Evolutionary conservation across 2,329 filamentous ascomycete species (phyloP).

Genomic region (Beauveria sp.): DNA sequence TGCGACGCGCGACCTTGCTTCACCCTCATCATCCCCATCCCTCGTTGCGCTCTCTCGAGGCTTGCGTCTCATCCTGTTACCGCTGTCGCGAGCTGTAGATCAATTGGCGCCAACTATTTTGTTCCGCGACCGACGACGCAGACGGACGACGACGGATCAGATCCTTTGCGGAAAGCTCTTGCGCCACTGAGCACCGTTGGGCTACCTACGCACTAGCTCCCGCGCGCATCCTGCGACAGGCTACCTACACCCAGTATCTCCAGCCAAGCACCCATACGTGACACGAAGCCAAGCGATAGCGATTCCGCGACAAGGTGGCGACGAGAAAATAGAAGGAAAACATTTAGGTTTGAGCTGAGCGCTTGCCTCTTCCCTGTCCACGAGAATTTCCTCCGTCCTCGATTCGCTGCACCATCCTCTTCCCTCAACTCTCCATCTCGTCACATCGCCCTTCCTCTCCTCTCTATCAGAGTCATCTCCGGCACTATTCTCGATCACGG

Average conservation of each 20-base stretch:
- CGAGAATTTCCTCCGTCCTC: slow-evolving; percentile 27
- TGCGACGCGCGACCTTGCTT: slow-evolving; percentile 7
- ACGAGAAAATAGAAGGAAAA: not conserved
- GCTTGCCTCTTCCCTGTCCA: slow-evolving; percentile 31
- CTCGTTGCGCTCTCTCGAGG: not conserved
- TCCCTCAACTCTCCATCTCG: slow-evolving; percentile 27
- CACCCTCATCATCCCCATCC: slow-evolving; percentile 4
- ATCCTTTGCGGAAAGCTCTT: not conserved
- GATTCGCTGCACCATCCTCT: slow-evolving; percentile 27
- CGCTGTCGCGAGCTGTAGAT: not conserved
- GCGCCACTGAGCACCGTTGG: not conserved
- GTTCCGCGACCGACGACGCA: slow-evolving; percentile 5
- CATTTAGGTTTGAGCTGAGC: slow-evolving; percentile 29
- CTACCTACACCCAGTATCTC: not conserved
- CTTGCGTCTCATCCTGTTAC: not conserved
- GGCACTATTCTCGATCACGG: slow-evolving; percentile 2
- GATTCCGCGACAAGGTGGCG: not conserved
- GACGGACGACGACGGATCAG: not conserved
- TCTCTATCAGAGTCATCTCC: slow-evolving; percentile 2
- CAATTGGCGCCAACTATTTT: not conserved
- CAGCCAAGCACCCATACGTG: not conserved
- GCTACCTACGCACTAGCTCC: not conserved
- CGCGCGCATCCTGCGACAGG: not conserved
- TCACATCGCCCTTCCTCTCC: slow-evolving; percentile 22
- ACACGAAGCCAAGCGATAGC: slow-evolving; percentile 12